phyloP scores from a whole-genome alignment of 768 basidiomycete genomes.

The Scleroderma bovista region DNA sequence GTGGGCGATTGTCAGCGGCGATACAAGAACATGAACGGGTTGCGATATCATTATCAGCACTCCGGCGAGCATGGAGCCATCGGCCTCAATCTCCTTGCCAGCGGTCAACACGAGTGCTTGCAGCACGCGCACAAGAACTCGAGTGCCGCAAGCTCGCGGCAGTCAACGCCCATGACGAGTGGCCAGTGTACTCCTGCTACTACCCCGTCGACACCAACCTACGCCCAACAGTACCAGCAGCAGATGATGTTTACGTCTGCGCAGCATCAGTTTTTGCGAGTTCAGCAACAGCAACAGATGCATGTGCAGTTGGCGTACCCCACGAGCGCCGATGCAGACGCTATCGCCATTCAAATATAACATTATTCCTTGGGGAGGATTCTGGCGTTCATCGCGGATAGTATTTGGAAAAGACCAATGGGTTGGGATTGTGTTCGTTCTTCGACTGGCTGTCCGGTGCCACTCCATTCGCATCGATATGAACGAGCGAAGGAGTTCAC shows the following conservation, averaged over 20 bases:
- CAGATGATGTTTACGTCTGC: conserved; percentile 34
- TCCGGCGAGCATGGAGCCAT: conserved; percentile 91
- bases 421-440: neutral
- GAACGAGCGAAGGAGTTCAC: neutral
- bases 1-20: conserved; percentile 81
- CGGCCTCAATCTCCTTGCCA: conserved; percentile 78
- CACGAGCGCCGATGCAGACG: neutral
- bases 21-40: conserved; percentile 99
- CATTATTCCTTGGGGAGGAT: neutral
- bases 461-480: neutral
- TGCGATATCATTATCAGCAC: conserved; percentile 95
- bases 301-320: conserved; percentile 6
- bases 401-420: neutral
- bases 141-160: conserved; percentile 25
- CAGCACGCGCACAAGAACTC: conserved; percentile 28
- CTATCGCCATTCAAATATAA: neutral
- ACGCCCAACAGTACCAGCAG: conserved; percentile 31
- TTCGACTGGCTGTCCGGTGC: neutral
- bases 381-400: neutral
- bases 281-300: conserved; percentile 29
- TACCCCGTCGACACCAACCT: conserved; percentile 25
- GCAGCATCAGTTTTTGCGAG: conserved; percentile 33
- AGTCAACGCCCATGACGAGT: conserved; percentile 27
- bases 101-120: conserved; percentile 59
- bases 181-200: conserved; percentile 29